These are phyloP conservation scores for Exophiala dermatitidis DNA, from an alignment of 2,329 filamentous ascomycete species.

Conservation along the genomic window DNA sequence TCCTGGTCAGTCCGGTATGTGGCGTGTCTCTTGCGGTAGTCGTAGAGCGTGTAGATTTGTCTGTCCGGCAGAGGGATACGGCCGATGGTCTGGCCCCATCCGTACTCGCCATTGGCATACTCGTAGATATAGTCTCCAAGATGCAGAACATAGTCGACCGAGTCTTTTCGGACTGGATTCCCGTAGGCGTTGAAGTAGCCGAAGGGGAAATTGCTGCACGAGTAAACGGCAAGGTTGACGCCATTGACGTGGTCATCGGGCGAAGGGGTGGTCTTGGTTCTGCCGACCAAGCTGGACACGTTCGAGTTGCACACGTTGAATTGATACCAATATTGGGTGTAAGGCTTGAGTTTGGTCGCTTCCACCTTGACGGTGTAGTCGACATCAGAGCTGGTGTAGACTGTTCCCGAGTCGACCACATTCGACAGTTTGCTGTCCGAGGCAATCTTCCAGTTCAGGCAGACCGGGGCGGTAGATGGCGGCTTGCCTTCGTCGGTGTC, in stretches of 20 bases:
- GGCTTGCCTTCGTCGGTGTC: constrained; percentile 48
- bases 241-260: constrained; percentile 50
- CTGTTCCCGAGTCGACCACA: constrained; percentile 51
- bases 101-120: constrained; percentile 44
- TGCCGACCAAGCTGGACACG: constrained; percentile 55
- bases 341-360: constrained; percentile 54
- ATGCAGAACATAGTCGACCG: constrained; percentile 54
- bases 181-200: constrained; percentile 28
- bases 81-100: constrained; percentile 46
- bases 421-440: constrained; percentile 42
- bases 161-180: constrained; percentile 53
- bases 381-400: constrained; percentile 64
- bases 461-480: constrained; percentile 55
- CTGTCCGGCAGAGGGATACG: constrained; percentile 49
- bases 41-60: constrained; percentile 42
- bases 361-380: constrained; percentile 69
- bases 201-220: constrained; percentile 60
- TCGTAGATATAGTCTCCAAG: constrained; percentile 57
- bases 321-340: constrained; percentile 57
- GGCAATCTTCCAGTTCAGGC: constrained; percentile 58
- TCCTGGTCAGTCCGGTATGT: constrained; percentile 57
- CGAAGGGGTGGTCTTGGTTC: constrained; percentile 62
- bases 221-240: constrained; percentile 61
- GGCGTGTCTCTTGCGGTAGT: constrained; percentile 52
- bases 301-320: constrained; percentile 61